phyloP scores from a whole-genome alignment of 2,329 filamentous ascomycete genomes.

The Plenodomus lindquistii region DNA sequence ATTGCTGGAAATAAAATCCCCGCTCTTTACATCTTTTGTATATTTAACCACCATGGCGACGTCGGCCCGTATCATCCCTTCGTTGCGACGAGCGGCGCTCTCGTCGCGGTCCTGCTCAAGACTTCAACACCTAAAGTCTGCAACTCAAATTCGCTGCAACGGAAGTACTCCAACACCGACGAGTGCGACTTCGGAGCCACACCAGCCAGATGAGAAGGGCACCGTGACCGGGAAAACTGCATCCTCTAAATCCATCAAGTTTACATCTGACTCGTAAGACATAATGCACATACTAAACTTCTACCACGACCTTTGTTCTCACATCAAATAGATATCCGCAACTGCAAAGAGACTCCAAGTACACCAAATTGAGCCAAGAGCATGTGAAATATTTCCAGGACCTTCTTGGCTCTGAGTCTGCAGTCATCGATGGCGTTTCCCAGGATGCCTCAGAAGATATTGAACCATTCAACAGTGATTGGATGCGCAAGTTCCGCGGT shows the following conservation, averaged over 20 bases:
- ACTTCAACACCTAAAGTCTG: slow-evolving; percentile 27
- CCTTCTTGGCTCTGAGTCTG: slow-evolving; percentile 77
- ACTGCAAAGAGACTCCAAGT: slow-evolving; percentile 77
- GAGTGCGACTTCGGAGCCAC: slow-evolving; percentile 47
- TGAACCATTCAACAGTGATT: slow-evolving; percentile 92
- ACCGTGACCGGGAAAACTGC: slow-evolving; percentile 38
- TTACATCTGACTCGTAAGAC: slow-evolving; percentile 76
- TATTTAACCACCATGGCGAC: slow-evolving; percentile 38
- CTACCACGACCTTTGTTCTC: neutral
- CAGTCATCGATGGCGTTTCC: slow-evolving; percentile 82
- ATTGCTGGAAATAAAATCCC: slow-evolving; percentile 9
- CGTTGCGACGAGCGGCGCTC: slow-evolving; percentile 38
- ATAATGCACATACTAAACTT: slow-evolving; percentile 34
- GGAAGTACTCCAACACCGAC: slow-evolving; percentile 26
- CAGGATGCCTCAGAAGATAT: slow-evolving; percentile 76
- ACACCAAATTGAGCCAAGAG: slow-evolving; percentile 70
- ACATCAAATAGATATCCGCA: slow-evolving; percentile 65
- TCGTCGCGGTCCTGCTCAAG: slow-evolving; percentile 28
- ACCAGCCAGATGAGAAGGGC: slow-evolving; percentile 43
- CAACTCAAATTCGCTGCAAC: slow-evolving; percentile 42
- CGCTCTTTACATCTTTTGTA: slow-evolving; percentile 22
- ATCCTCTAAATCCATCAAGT: slow-evolving; percentile 61
- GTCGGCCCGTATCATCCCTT: slow-evolving; percentile 37
- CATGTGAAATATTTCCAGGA: slow-evolving; percentile 83
- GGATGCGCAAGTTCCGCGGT: slow-evolving; percentile 98